Percentiles rank a stretch among this genome's conserved stretches.
Conservation (phyloP, 345 rosid species). For the Firmiana major region DNA sequence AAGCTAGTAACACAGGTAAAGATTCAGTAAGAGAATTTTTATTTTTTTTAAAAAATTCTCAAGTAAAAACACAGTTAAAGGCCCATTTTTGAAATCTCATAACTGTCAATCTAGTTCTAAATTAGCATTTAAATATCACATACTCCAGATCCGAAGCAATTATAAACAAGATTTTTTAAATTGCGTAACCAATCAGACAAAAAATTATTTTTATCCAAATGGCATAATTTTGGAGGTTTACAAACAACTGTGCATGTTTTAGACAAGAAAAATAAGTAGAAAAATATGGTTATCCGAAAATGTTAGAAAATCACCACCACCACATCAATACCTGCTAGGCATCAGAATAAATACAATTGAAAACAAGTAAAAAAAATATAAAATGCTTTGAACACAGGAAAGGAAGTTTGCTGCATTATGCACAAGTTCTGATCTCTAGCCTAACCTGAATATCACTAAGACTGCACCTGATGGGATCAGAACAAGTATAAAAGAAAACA, state of each 20-base stretch:
- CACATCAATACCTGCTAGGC: neutral
- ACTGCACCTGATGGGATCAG: neutral
- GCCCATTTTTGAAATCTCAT: neutral
- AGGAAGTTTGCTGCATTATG: no score
- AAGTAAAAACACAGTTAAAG: neutral
- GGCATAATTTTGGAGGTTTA: neutral
- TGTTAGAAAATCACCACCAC: neutral
- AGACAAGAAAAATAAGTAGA: neutral
- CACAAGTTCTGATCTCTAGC: neutral
- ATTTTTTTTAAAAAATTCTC: neutral
- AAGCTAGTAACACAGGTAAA: neutral
- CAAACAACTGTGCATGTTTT: conserved; percentile 1
- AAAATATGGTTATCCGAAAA: neutral
- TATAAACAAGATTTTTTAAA: neutral
- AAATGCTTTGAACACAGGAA: neutral
- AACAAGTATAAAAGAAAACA: neutral
- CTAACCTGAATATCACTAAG: neutral
- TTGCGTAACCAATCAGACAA: neutral
- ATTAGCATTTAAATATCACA: neutral
- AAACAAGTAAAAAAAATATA: neutral
- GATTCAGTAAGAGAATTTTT: neutral
- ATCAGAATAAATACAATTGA: neutral
- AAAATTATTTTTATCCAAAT: neutral
- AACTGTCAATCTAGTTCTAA: neutral
- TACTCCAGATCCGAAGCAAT: neutral